Conservation (phyloP, 2,329 filamentous ascomycete species). For the Ceratocystis cacaofunesta region DNA sequence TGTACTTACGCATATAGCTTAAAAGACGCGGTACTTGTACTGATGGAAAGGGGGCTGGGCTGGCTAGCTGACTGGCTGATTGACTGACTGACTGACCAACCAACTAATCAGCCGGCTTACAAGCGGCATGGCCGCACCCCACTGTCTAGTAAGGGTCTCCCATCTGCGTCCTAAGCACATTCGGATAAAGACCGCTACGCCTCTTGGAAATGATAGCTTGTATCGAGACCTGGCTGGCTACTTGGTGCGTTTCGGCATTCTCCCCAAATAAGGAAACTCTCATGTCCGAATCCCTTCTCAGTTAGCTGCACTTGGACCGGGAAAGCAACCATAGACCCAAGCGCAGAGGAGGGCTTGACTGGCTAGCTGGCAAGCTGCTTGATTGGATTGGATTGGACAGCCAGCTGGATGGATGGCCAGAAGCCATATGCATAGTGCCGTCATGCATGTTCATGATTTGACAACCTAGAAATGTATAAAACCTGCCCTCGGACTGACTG, state of each 20-base stretch:
- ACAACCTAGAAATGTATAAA: neutral
- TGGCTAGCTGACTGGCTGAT: too few species aligned
- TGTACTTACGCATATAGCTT: neutral
- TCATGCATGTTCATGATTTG: neutral
- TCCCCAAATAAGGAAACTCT: conserved; percentile 1
- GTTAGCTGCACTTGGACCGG: neutral
- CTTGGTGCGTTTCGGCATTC: conserved; percentile 2
- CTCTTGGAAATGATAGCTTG: neutral
- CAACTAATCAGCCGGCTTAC: neutral
- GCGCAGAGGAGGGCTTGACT: neutral
- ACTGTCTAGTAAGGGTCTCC: neutral
- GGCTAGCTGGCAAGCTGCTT: conserved; percentile 1
- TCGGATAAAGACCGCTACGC: neutral
- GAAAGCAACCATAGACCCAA: neutral
- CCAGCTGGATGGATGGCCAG: neutral
- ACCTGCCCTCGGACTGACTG: neutral
- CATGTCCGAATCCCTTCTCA: neutral
- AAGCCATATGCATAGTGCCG: neutral
- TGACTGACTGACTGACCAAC: too few species aligned
- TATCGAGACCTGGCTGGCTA: conserved; percentile 11
- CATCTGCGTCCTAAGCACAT: neutral
- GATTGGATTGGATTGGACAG: neutral
- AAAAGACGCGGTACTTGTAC: neutral
- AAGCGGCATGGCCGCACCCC: neutral
- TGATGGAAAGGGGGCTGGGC: too few species aligned